phyloP scores from a whole-genome alignment of 768 basidiomycete genomes.

The Hygrocybe coccinea region DNA sequence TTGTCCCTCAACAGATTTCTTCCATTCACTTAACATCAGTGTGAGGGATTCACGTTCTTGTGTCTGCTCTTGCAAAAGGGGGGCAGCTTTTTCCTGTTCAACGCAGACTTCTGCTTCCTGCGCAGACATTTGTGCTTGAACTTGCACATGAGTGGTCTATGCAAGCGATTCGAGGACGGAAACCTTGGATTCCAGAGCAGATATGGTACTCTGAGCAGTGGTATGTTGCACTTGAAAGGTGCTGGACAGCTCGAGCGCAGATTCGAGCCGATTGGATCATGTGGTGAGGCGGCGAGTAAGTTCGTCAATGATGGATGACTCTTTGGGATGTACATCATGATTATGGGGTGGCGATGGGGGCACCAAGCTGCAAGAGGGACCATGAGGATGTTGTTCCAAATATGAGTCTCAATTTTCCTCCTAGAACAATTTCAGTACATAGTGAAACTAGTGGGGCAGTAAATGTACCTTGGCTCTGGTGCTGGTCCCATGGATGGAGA shows the following conservation, averaged over 20 bases:
- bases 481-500: slow-evolving; percentile 87
- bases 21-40: slow-evolving; percentile 66
- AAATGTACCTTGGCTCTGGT: slow-evolving; percentile 65
- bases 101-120: slow-evolving; percentile 10
- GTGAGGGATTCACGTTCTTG: slow-evolving; percentile 42
- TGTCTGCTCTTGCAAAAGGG: slow-evolving; percentile 26
- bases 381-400: slow-evolving; percentile 98
- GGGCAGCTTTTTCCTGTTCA: slow-evolving; percentile 24
- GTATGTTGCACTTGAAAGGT: slow-evolving; percentile 74
- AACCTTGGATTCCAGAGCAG: slow-evolving; percentile 64
- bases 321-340: slow-evolving; percentile 10
- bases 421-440: slow-evolving; percentile 31
- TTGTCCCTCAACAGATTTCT: slow-evolving; percentile 69
- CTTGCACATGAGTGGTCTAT: slow-evolving; percentile 8
- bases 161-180: slow-evolving; percentile 60
- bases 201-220: slow-evolving; percentile 69
- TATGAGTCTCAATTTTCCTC: slow-evolving; percentile 97
- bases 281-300: slow-evolving; percentile 57
- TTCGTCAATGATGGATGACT: slow-evolving; percentile 41
- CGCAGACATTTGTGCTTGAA: slow-evolving; percentile 7
- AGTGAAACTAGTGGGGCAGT: neutral
- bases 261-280: slow-evolving; percentile 67
- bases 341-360: slow-evolving; percentile 28
- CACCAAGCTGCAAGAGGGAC: too few relatives aligned
- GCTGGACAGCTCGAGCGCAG: slow-evolving; percentile 67